A percentile compares a stretch with the other conserved stretches of the same genome.
These are phyloP conservation scores for Leccinum uliginosum DNA, from an alignment of 768 basidiomycete genomes.

Conservation along the genomic window DNA sequence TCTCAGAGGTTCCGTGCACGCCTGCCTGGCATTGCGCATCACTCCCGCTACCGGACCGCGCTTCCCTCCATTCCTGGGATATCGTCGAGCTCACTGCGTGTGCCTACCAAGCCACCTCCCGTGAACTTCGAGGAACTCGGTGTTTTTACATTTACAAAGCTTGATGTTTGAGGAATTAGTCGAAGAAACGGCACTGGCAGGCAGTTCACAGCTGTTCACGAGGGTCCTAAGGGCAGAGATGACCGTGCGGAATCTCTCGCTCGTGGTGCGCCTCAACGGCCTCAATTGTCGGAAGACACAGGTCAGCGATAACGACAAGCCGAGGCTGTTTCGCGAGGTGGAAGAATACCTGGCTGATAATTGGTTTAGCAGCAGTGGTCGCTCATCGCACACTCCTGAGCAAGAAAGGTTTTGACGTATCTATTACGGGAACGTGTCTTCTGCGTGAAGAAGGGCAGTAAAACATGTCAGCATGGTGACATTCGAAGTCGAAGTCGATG, in stretches of 20 bases:
- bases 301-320: not conserved
- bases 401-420: not conserved
- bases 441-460: not conserved
- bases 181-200: too few species aligned
- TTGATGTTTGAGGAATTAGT: too few species aligned
- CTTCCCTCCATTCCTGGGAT: slow-evolving; percentile 33
- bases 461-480: not conserved
- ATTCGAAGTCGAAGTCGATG: not conserved
- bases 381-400: not conserved
- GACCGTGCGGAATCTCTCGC: too few species aligned
- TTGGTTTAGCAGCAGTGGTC: not conserved
- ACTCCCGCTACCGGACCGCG: slow-evolving; percentile 40
- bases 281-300: too few species aligned
- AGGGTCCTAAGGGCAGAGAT: too few species aligned
- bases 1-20: slow-evolving; percentile 42
- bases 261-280: too few species aligned
- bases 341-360: not conserved
- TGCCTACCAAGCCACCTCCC: too few species aligned
- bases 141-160: too few species aligned
- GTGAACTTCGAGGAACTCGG: too few species aligned
- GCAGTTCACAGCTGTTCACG: too few species aligned
- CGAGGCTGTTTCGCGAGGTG: not conserved
- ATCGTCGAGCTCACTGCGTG: too few species aligned
- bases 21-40: slow-evolving; percentile 41
- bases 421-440: not conserved